Percentiles rank a stretch among this genome's conserved stretches.
Conservation (phyloP, 805 yeast genomes). For the Candida fluviatilis region DNA sequence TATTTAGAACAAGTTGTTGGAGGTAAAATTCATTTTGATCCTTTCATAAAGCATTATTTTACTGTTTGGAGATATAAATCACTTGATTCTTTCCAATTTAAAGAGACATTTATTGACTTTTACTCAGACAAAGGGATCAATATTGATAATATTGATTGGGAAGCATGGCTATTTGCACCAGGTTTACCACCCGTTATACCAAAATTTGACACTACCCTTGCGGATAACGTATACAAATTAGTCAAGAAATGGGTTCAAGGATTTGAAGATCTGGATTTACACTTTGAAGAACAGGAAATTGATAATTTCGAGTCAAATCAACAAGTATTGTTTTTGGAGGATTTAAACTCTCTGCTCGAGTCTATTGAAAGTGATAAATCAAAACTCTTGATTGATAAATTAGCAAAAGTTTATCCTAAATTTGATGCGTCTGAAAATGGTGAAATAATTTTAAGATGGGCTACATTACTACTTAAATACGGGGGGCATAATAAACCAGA, state of each 20-base stretch:
- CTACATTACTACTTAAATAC: conserved; percentile 18
- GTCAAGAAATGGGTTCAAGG: conserved; percentile 19
- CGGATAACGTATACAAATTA: conserved; percentile 21
- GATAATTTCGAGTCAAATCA: conserved; percentile 20
- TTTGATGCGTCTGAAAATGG: conserved; percentile 18
- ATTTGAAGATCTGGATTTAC: conserved; percentile 3
- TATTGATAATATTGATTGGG: conserved; percentile 24
- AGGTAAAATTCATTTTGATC: conserved; percentile 21
- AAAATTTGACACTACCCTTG: conserved; percentile 24
- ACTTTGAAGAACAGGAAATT: conserved; percentile 14
- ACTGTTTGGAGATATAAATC: conserved; percentile 23
- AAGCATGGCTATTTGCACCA: conserved; percentile 22
- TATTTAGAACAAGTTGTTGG: conserved; percentile 23
- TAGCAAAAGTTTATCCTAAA: conserved; percentile 17
- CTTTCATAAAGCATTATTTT: conserved; percentile 26
- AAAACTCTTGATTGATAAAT: conserved; percentile 10
- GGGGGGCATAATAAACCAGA: conserved; percentile 12
- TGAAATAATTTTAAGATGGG: conserved; percentile 21
- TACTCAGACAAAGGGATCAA: conserved; percentile 16
- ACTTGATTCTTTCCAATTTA: conserved; percentile 23
- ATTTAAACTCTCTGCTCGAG: conserved; percentile 12
- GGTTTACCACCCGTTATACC: conserved; percentile 26
- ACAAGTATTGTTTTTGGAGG: conserved; percentile 21
- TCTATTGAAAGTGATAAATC: conserved; percentile 9
- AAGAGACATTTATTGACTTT: conserved; percentile 22